These are phyloP conservation scores for Zangia roseola DNA, from an alignment of 768 basidiomycete species.

Conservation along the genomic window DNA sequence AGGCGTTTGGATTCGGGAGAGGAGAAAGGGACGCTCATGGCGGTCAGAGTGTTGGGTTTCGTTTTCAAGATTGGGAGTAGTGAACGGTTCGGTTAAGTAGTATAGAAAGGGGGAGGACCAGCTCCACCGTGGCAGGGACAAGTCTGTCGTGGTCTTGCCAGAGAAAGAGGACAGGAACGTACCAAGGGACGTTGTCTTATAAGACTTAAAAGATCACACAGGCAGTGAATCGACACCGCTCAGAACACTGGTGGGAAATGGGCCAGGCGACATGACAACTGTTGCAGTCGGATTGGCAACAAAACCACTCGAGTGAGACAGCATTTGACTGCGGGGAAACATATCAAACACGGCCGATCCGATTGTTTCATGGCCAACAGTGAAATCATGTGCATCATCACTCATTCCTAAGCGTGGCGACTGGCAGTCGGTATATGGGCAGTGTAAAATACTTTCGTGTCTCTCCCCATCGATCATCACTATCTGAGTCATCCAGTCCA, in stretches of 20 bases:
- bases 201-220: background rate
- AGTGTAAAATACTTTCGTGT: slow-evolving; percentile 75
- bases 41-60: background rate
- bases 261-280: slow-evolving; percentile 21
- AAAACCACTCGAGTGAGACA: background rate
- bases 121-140: slow-evolving; percentile 18
- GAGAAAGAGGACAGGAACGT: background rate
- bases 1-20: slow-evolving; percentile 7
- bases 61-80: background rate
- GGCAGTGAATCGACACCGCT: background rate
- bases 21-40: slow-evolving; percentile 17
- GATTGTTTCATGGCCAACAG: background rate
- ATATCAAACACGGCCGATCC: too few relatives aligned
- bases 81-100: background rate
- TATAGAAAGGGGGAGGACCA: slow-evolving; percentile 14
- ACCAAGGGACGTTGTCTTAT: background rate
- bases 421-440: slow-evolving; percentile 70
- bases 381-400: background rate
- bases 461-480: slow-evolving; percentile 69
- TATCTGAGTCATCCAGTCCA: slow-evolving; percentile 37
- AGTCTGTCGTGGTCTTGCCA: background rate
- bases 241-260: background rate
- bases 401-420: slow-evolving; percentile 37
- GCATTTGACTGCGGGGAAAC: too few relatives aligned
- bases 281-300: slow-evolving; percentile 7